Evolutionary conservation across 2,329 filamentous ascomycete genomes (phyloP).

Genomic region (Thielaviopsis populi): DNA sequence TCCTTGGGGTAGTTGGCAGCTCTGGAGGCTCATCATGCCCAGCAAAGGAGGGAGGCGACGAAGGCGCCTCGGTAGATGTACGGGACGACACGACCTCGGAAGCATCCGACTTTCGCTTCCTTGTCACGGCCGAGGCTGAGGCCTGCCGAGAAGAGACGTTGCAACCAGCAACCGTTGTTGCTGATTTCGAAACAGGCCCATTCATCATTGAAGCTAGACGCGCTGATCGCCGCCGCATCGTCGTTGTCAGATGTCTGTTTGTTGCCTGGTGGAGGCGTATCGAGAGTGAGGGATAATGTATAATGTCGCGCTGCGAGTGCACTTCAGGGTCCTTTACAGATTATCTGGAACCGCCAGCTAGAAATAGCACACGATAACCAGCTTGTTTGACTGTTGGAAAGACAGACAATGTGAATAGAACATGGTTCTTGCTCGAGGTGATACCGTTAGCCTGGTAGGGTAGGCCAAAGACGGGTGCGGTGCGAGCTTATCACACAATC

Average conservation of each 20-base stretch:
- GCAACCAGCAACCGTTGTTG: not conserved
- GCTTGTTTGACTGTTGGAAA: not conserved
- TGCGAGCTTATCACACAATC: not conserved
- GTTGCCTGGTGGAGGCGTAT: not conserved
- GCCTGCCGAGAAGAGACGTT: not conserved
- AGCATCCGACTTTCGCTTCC: not conserved
- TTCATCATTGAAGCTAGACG: slow-evolving; percentile 6
- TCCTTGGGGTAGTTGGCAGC: slow-evolving; percentile 13
- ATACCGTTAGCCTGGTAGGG: not conserved
- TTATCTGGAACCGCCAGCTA: not conserved
- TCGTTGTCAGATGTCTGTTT: not conserved
- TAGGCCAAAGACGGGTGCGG: not conserved
- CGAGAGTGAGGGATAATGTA: not conserved
- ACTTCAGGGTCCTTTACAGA: not conserved
- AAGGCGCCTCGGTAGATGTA: not conserved
- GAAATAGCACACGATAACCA: not conserved
- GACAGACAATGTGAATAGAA: no score
- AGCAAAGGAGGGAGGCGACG: not conserved
- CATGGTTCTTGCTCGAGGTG: not conserved
- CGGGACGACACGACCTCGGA: not conserved
- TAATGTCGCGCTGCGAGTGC: not conserved
- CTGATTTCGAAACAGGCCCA: not conserved
- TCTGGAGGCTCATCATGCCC: not conserved
- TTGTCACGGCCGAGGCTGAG: not conserved
- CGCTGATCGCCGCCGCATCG: slow-evolving; percentile 4